Evolutionary conservation across 108 stramenopile genomes (phyloP), one percentile per base, ranked within the genome.

Genomic region (Thalassiosira profunda): DNA sequence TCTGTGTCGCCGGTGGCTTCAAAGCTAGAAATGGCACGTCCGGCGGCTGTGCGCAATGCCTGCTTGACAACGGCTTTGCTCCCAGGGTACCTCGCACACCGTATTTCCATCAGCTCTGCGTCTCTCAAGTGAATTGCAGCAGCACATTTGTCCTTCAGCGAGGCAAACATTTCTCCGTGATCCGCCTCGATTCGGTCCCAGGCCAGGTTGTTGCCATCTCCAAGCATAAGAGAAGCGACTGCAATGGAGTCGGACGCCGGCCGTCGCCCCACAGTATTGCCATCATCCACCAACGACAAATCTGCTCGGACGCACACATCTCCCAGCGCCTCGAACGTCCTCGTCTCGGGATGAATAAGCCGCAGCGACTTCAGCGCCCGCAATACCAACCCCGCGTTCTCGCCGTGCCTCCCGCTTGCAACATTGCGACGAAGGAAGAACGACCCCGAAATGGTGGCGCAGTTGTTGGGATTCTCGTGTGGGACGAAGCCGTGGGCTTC

Each of bases 401-500:
- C 44, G 7, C 43, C 57, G 20, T 34, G 29, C 34, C 35, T 48
- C 20, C 30, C 63, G 36, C 11, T 41, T 15, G 46, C 40, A 8
- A 56, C 21, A 4, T 34, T 20, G 18, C 58, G 30, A 23, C 46
- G 34, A 8, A 76, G 43, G 23, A 80, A 58, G 20, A 36, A 6
- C 2, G 26, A 11, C 2, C 68, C 74, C n/a, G 44, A 35, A 33
- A 94, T 48, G 15, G 65, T 41, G 12, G 83, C 89, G 45, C 96
- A 97, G 66, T 92, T 80, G 67, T 92, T 75, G 3, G 96, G 96
- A 76, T 97, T 97, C 34, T 86, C 79, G 4, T 63, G n/a, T 5
- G 92, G 86, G 1, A 94, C 88, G 72, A 97, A 95, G 2, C 92
- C 96, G 58, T 91, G 90, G 26, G 88, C 81, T 44, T 81, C 58